Evolutionary conservation across 2,329 filamentous ascomycete species (phyloP).

Genomic region (Metarhizium humberi): DNA sequence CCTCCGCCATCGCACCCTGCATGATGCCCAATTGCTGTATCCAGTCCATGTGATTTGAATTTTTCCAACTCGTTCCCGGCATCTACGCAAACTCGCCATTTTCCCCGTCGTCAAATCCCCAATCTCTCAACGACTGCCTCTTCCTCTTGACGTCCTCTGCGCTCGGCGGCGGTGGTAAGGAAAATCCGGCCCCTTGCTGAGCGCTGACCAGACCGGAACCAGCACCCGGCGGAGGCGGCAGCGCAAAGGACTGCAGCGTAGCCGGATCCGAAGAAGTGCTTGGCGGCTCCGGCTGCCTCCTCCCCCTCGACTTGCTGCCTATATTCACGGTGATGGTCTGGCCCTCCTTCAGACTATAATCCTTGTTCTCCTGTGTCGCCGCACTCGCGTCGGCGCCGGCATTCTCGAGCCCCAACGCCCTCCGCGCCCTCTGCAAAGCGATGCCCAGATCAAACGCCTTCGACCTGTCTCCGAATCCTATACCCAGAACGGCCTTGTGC

Average conservation of each 20-base stretch:
- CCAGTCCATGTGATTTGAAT: background rate
- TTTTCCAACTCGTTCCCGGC: background rate
- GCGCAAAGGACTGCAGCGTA: slow-evolving; percentile 52
- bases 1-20: background rate
- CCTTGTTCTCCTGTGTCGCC: slow-evolving; percentile 35
- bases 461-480: slow-evolving; percentile 79
- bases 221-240: slow-evolving; percentile 57
- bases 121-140: slow-evolving; percentile 48
- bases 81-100: slow-evolving; percentile 69
- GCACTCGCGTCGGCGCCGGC: slow-evolving; percentile 18
- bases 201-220: background rate
- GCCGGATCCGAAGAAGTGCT: slow-evolving; percentile 14
- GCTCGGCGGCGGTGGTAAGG: slow-evolving; percentile 60
- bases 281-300: slow-evolving; percentile 22
- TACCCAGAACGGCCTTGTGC: slow-evolving; percentile 68
- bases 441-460: slow-evolving; percentile 84
- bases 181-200: slow-evolving; percentile 29
- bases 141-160: slow-evolving; percentile 52
- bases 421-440: slow-evolving; percentile 67
- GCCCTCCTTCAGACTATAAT: slow-evolving; percentile 81
- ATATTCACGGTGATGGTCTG: slow-evolving; percentile 82
- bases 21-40: background rate
- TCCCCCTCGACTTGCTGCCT: slow-evolving; percentile 44
- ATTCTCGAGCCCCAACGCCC: slow-evolving; percentile 53
- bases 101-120: slow-evolving; percentile 81